Evolutionary conservation across 78 protist genomes (phyloP), one percentile per base, ranked within the genome.

Genomic region (Monosiga brevicollis): DNA sequence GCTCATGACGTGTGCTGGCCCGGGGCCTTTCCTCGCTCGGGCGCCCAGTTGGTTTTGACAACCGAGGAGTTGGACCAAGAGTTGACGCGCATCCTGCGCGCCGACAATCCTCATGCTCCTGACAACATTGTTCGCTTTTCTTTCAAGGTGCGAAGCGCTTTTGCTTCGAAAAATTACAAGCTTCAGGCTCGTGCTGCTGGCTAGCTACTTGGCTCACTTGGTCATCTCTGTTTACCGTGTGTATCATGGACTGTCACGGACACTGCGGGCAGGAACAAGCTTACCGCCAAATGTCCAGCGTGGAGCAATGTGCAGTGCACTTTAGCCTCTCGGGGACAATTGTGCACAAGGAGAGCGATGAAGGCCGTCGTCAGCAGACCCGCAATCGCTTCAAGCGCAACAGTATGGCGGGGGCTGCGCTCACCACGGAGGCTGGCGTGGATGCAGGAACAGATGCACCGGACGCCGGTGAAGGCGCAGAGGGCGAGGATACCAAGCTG

Each of bases 71-170:
- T 90, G 39, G 29, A 37, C 10, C 54, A 38, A 62, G 84, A 80
- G 36, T 1, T 43, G 54, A 86, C 86, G 35, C 41, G 80, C 26
- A 82, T 93, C 38, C 79, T 90, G 49, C 80, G 86, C 2, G 90
- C 93, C 2, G 81, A 83, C 25, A 88, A 93, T 42, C 91, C 93
- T 2, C 1, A 80, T 20, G 87, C 86, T 1, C 89, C 91, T 10
- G 38, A 79, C 32, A 91, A 86, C 78, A 36, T 85, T 15, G 83
- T 80, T 37, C 78, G 82, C 71, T 72, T 77, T 73, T 62, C 75
- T 38, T 1, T 75, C 49, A 73, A 73, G 77, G 77, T 70, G 35
- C 39, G 85, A 40, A 91, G n/a, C n/a, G n/a, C n/a, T n/a, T n/a
- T n/a, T n/a, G n/a, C n/a, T n/a, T n/a, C n/a, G n/a, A n/a, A n/a